phyloP scores from a whole-genome alignment of 352 stramenopile species.

The Globisporangium iwayamae region DNA sequence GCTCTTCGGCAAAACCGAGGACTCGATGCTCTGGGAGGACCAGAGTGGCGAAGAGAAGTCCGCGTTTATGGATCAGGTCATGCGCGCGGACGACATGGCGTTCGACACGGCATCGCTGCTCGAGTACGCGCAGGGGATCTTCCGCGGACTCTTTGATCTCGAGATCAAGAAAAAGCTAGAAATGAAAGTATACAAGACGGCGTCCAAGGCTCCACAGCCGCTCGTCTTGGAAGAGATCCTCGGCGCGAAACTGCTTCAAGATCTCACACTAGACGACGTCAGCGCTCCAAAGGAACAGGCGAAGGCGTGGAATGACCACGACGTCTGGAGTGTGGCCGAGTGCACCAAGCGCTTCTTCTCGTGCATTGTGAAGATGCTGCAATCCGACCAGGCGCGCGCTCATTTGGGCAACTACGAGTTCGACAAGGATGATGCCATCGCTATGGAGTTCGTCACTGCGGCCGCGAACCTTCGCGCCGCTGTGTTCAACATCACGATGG shows the following conservation, averaged over 20 bases:
- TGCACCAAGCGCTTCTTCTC: slow-evolving; percentile 86
- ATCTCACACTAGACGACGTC: slow-evolving; percentile 25
- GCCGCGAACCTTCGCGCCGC: slow-evolving; percentile 94
- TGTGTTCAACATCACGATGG: slow-evolving; percentile 78
- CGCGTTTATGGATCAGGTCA: slow-evolving; percentile 80
- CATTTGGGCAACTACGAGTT: slow-evolving; percentile 89
- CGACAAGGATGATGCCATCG: slow-evolving; percentile 96
- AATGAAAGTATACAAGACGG: slow-evolving; percentile 97
- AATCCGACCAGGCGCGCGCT: slow-evolving; percentile 41
- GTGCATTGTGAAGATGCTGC: slow-evolving; percentile 62
- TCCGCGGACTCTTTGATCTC: slow-evolving; percentile 90
- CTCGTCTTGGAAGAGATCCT: slow-evolving; percentile 65
- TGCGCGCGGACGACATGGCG: slow-evolving; percentile 33
- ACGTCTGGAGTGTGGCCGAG: slow-evolving; percentile 87
- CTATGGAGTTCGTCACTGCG: slow-evolving; percentile 98
- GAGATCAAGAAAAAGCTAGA: slow-evolving; percentile 96
- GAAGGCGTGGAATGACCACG: slow-evolving; percentile 71
- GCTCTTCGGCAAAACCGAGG: slow-evolving; percentile 76
- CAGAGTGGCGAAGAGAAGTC: slow-evolving; percentile 76
- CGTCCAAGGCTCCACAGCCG: slow-evolving; percentile 86
- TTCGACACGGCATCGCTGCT: slow-evolving; percentile 42
- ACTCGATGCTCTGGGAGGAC: slow-evolving; percentile 96
- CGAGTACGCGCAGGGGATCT: slow-evolving; percentile 69
- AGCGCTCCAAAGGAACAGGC: slow-evolving; percentile 21
- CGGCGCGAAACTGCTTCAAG: slow-evolving; percentile 33